These are phyloP conservation scores for Sporothrix mexicana DNA, from an alignment of 2,329 filamentous ascomycete genomes.

Conservation along the genomic window DNA sequence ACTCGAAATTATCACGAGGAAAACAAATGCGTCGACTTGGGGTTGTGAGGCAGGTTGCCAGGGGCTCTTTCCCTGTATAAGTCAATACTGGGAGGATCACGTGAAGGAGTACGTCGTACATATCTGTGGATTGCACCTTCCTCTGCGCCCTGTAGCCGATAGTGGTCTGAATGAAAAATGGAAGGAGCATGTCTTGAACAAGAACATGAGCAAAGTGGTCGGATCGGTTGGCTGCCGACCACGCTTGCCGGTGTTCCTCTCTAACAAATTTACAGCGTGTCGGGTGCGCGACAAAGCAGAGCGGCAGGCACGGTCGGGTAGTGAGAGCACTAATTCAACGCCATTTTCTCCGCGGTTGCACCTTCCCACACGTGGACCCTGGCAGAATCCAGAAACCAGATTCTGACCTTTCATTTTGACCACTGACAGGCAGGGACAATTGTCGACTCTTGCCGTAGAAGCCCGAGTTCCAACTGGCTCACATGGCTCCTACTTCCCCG, in stretches of 20 bases:
- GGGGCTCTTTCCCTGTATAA: slow-evolving; percentile 5
- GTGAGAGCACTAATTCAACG: background rate
- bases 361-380: slow-evolving; percentile 1
- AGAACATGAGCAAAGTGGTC: background rate
- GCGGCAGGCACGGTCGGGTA: slow-evolving; percentile 16
- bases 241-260: slow-evolving; percentile 6
- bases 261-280: background rate
- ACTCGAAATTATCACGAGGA: background rate
- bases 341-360: background rate
- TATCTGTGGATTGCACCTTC: background rate
- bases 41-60: background rate
- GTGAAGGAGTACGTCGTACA: background rate
- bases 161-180: background rate
- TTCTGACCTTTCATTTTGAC: background rate
- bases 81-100: background rate
- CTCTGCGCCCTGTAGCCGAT: slow-evolving; percentile 4
- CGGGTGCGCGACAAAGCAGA: background rate
- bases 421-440: background rate
- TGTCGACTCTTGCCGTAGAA: background rate
- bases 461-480: slow-evolving; percentile 6
- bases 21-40: slow-evolving; percentile 12
- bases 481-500: slow-evolving; percentile 19
- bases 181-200: background rate
- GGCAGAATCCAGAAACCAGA: background rate
- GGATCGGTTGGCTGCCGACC: slow-evolving; percentile 23